Base-by-base conservation (phyloP, 768 basidiomycete species). In the Lentinula detonsa region DNA sequence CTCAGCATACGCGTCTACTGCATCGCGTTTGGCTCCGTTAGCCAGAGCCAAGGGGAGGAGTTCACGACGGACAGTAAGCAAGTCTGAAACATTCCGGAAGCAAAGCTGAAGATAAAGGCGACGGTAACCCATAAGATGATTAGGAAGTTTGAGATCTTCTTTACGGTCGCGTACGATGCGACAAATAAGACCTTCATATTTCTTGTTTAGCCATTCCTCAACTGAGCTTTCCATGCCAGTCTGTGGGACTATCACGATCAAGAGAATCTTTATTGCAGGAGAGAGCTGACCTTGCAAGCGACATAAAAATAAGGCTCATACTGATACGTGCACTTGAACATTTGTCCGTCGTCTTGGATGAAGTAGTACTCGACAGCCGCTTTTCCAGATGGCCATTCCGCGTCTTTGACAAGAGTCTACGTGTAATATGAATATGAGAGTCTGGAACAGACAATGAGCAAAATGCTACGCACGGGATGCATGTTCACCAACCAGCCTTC, bases 401-500 rank as follows among this genome's bases (percentile, higher is more conserved):
- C 75, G 68, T 95, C 94, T 72, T 93, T 91, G 15, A 97, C 74
- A 8, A 96, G 74, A 1, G 94, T 97, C 89, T 97, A 65, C 60
- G 33, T 60, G 51, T 57, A 55, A 54, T 52, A 18, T 56, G 2
- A 56, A 56, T 52, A 18, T 43, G 5, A 42, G 23, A 15, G 18
- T 56, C 33, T 45, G 21, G 5, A 13, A 11, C 37, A 40, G 37
- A 28, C 6, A 16, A n/a, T 45, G 42, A 60, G 55, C 42, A 42
- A 15, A 61, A 21, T 3, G 28, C 39, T 16, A 80, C 91, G 65
- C 70, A 95, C 94, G 57, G 97, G 93, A 71, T 96, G 95, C 96
- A 99, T 98, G 70, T 98, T 98, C 64, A 99, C 86, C 69, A 99
- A 76, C 97, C 97, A 98, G 2, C 95, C 97, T 58, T 91, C 90